These are phyloP conservation scores for Starmerella davenportii DNA, from an alignment of 805 yeast species.

Conservation along the genomic window DNA sequence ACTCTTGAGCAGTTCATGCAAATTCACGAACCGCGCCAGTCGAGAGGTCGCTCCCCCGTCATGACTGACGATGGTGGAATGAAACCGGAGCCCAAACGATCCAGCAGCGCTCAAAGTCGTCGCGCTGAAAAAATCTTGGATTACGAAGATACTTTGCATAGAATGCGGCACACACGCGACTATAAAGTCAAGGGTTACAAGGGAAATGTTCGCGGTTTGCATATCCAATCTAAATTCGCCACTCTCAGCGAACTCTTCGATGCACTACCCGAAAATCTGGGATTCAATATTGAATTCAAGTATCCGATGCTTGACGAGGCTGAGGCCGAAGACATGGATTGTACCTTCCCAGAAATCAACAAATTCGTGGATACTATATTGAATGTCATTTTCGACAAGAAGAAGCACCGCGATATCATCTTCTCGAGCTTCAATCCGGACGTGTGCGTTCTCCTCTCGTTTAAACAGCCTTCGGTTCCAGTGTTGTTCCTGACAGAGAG, in stretches of 20 bases:
- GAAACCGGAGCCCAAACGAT: conserved; percentile 17
- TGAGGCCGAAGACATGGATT: conserved; percentile 73
- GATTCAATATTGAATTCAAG: conserved; percentile 86
- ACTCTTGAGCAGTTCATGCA: conserved; percentile 65
- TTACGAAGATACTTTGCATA: conserved; percentile 27
- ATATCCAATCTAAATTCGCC: conserved; percentile 82
- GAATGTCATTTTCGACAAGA: conserved; percentile 58
- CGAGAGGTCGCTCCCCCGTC: conserved; percentile 1
- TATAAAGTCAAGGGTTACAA: conserved; percentile 73
- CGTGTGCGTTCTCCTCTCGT: conserved; percentile 61
- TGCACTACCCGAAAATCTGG: conserved; percentile 65
- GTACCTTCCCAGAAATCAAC: conserved; percentile 64
- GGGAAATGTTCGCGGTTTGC: conserved; percentile 79
- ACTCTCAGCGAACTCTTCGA: conserved; percentile 70
- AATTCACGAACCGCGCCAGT: conserved; percentile 12
- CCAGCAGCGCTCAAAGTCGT: conserved; percentile 26
- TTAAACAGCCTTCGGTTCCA: conserved; percentile 89
- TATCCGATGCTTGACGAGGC: conserved; percentile 94
- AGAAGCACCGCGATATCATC: conserved; percentile 64
- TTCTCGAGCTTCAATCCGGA: conserved; percentile 93
- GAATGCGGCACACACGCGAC: conserved; percentile 77
- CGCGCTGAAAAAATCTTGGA: conserved; percentile 17
- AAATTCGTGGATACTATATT: conserved; percentile 77
- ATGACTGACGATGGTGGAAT: not conserved
- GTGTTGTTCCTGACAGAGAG: conserved; percentile 77